Conservation (phyloP, 768 basidiomycete genomes). For the Rhodosporidiobolus odoratus region DNA sequence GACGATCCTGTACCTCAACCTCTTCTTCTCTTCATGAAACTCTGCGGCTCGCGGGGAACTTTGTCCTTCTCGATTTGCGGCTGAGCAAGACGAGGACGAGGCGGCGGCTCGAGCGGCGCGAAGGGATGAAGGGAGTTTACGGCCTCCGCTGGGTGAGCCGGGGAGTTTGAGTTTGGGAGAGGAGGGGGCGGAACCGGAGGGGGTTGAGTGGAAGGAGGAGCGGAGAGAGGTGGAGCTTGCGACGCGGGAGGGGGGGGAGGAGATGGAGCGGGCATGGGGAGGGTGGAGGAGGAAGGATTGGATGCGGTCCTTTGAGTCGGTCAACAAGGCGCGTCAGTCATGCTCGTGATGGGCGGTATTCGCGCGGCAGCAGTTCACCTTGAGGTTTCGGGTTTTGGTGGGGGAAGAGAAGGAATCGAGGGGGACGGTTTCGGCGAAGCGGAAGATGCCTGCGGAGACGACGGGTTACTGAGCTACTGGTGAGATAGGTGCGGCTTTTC, state of each 20-base stretch:
- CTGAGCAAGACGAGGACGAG: not conserved
- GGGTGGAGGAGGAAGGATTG: constrained; percentile 18
- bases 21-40: not conserved
- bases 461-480: too few relatives aligned
- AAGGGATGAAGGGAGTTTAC: constrained; percentile 26
- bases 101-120: not conserved
- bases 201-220: not conserved
- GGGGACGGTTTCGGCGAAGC: constrained; percentile 38
- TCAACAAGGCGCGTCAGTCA: not conserved
- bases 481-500: too few relatives aligned
- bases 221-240: not conserved
- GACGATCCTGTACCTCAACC: constrained; percentile 25
- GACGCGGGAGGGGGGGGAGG: constrained; percentile 7
- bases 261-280: constrained; percentile 1
- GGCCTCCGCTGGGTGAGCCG: not conserved
- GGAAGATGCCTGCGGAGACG: constrained; percentile 31
- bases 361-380: not conserved
- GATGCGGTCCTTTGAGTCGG: constrained; percentile 21
- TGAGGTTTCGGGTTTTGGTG: constrained; percentile 24
- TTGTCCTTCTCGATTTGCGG: not conserved
- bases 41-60: not conserved
- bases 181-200: not conserved
- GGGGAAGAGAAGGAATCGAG: constrained; percentile 31
- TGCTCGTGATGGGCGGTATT: too few relatives aligned
- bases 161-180: not conserved